Conservation (phyloP, 2,329 filamentous ascomycete species). For the Sporothrix schenckii region DNA sequence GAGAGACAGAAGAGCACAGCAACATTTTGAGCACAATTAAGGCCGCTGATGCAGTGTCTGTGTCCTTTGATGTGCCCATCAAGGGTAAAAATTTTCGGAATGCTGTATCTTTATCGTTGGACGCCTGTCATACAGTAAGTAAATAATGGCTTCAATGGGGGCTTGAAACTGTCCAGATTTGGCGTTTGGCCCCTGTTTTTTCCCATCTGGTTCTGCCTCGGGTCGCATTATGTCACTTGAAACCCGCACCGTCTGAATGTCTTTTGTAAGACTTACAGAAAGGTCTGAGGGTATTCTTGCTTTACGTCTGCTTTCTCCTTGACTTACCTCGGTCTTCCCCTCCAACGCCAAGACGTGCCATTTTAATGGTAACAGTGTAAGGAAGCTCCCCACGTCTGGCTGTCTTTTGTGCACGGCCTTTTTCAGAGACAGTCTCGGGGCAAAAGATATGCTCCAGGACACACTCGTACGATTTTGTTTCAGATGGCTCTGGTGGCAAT, state of each 20-base stretch:
- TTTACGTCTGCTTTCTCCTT: background rate
- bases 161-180: background rate
- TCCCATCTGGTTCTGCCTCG: background rate
- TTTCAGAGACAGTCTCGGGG: background rate
- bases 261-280: no score
- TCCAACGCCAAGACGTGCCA: constrained; percentile 5
- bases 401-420: constrained; percentile 1
- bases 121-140: background rate
- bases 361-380: background rate
- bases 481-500: background rate
- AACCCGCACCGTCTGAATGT: background rate
- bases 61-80: background rate
- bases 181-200: background rate
- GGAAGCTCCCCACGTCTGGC: constrained; percentile 8
- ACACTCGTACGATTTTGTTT: background rate
- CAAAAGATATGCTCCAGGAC: background rate
- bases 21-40: no score
- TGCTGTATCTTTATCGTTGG: background rate
- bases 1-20: background rate
- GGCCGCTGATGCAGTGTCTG: background rate
- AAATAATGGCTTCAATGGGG: background rate
- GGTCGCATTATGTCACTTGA: background rate
- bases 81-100: background rate
- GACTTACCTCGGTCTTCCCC: no score
- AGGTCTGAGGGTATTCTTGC: background rate